phyloP scores from a whole-genome alignment of 257 asterid species.

The Przewalskia tangutica region DNA sequence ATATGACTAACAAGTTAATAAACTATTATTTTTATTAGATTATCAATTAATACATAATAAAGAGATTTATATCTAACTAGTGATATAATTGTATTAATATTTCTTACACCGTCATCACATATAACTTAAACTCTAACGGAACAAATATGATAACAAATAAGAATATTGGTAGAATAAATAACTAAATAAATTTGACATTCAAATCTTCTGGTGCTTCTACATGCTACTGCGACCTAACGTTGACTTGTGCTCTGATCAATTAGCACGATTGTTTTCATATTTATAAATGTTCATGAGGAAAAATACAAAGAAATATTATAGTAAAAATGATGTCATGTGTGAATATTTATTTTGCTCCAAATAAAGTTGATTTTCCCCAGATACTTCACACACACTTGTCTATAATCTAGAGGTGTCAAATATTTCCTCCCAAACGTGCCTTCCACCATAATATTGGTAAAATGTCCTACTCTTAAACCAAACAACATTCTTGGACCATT shows the following conservation, averaged over 20 bases:
- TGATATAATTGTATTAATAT: neutral
- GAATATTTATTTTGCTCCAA: neutral
- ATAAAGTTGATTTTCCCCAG: neutral
- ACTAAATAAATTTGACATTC: neutral
- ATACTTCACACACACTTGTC: neutral
- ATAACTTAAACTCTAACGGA: neutral
- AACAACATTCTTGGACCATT: neutral
- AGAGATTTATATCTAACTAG: no score
- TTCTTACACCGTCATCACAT: neutral
- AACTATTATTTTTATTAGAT: no score
- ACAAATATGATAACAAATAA: neutral
- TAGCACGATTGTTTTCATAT: neutral
- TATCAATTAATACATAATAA: no score
- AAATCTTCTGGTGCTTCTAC: neutral
- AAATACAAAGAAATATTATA: neutral
- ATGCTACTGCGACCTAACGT: neutral
- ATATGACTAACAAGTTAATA: no score
- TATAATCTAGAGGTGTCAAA: neutral
- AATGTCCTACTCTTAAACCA: constrained; percentile 5
- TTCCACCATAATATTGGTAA: constrained; percentile 8
- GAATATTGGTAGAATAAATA: neutral
- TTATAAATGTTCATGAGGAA: neutral
- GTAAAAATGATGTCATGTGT: neutral
- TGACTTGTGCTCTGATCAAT: neutral
- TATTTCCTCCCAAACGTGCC: constrained; percentile 2